Evolutionary conservation across 2,329 filamentous ascomycete species (phyloP).

Genomic region (Emericellopsis atlantica): DNA sequence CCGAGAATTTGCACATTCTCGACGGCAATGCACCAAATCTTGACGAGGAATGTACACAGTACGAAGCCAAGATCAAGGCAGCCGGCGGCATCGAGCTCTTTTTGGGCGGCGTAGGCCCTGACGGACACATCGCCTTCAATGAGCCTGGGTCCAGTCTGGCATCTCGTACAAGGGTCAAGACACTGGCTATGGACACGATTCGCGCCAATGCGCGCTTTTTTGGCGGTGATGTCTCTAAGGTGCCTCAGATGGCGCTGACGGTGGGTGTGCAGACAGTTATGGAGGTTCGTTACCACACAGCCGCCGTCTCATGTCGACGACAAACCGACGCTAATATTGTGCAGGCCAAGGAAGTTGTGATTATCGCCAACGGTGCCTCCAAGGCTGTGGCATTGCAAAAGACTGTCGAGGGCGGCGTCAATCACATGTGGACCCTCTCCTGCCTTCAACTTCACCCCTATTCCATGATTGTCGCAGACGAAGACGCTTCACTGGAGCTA

Average conservation of each 20-base stretch:
- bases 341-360: constrained; percentile 60
- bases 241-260: constrained; percentile 72
- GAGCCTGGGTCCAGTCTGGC: constrained; percentile 71
- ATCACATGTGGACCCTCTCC: constrained; percentile 86
- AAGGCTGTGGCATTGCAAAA: constrained; percentile 70
- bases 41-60: constrained; percentile 63
- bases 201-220: constrained; percentile 80
- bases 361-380: constrained; percentile 70
- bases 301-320: too few species aligned
- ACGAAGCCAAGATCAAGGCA: constrained; percentile 64
- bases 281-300: constrained; percentile 24
- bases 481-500: constrained; percentile 62
- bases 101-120: constrained; percentile 74
- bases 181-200: constrained; percentile 76
- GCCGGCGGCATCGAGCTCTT: constrained; percentile 76
- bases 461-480: constrained; percentile 72
- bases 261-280: constrained; percentile 77
- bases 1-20: constrained; percentile 73
- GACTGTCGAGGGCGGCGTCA: constrained; percentile 70
- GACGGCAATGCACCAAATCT: constrained; percentile 69
- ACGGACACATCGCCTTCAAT: constrained; percentile 86
- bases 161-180: constrained; percentile 74
- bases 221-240: constrained; percentile 56
- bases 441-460: constrained; percentile 70
- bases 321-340: too few species aligned